Conservation (phyloP, 108 stramenopile genomes). For the Schizochytrium sp. region DNA sequence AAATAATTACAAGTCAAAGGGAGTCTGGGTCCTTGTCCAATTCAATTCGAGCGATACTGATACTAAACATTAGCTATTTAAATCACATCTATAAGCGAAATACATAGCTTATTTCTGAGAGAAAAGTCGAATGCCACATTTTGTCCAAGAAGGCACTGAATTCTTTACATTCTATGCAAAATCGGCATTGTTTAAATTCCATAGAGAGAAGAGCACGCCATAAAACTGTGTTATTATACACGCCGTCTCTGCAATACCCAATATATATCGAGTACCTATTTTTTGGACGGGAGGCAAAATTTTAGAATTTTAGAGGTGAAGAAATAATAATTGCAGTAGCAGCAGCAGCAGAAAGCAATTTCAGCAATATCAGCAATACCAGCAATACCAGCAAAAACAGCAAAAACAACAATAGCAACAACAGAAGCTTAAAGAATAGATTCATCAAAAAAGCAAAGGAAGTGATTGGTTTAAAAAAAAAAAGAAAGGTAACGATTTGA, state of each 20-base stretch:
- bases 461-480: not conserved
- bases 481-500: not conserved
- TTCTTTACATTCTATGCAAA: too few species aligned
- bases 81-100: too few species aligned
- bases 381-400: not conserved
- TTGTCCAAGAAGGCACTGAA: too few species aligned
- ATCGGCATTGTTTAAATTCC: too few species aligned
- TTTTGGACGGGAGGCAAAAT: not conserved
- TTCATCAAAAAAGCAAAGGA: not conserved
- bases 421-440: not conserved
- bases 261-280: not conserved
- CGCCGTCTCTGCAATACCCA: not conserved
- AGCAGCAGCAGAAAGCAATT: too few species aligned
- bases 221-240: not conserved
- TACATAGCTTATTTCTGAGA: too few species aligned
- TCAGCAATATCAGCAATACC: not conserved
- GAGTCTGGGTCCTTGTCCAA: too few species aligned
- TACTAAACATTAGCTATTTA: too few species aligned
- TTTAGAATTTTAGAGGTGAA: not conserved
- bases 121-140: too few species aligned
- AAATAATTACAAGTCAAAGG: too few species aligned
- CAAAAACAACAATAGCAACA: not conserved
- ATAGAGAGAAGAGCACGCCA: not conserved
- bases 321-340: not conserved
- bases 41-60: too few species aligned